Evolutionary conservation across 306 rosid genomes (phyloP).

Genomic region (Prunus persica): Prunus_persica_NCBIv2 NC_034015.1:15638001-15638500

Average conservation of each 20-base stretch:
- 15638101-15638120: conserved; percentile 40
- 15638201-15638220: conserved; percentile 24
- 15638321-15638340: conserved; percentile 23
- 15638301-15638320: conserved; percentile 47
- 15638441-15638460: not conserved
- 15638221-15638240: conserved; percentile 46
- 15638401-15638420: not conserved
- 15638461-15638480: not conserved
- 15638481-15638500: conserved; percentile 27
- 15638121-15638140: conserved; percentile 43
- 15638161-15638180: conserved; percentile 32
- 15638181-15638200: conserved; percentile 42
- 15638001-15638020: conserved; percentile 26
- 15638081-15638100: conserved; percentile 33
- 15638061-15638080: conserved; percentile 38
- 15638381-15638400: not conserved
- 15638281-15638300: conserved; percentile 34
- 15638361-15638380: conserved; percentile 11
- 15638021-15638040: conserved; percentile 45
- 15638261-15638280: conserved; percentile 50
- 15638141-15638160: conserved; percentile 30
- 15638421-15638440: not conserved
- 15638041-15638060: conserved; percentile 68
- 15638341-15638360: conserved; percentile 23
- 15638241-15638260: conserved; percentile 44